phyloP scores from a whole-genome alignment of 2,329 filamentous ascomycete genomes.

The Trichoderma sp. region DNA sequence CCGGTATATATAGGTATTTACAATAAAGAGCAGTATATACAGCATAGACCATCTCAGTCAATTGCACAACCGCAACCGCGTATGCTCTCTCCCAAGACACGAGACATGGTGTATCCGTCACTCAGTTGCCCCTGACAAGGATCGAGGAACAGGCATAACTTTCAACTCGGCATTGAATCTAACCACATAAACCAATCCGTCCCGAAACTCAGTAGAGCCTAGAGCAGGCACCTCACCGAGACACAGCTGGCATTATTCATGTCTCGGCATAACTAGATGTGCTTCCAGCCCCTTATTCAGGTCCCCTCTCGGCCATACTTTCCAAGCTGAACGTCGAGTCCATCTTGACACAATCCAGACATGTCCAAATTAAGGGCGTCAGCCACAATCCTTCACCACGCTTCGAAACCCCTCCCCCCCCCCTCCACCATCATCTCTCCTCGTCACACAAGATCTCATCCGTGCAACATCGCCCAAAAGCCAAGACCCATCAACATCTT shows the following conservation, averaged over 20 bases:
- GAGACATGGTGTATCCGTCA: conserved; percentile 16
- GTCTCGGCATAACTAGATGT: conserved; percentile 1
- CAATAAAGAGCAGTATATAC: not conserved
- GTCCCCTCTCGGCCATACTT: not conserved
- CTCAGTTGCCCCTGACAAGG: conserved; percentile 3
- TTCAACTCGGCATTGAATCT: not conserved
- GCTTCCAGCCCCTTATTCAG: not conserved
- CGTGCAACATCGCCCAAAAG: not conserved
- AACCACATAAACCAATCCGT: not conserved
- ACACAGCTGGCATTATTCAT: not conserved
- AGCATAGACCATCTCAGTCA: not conserved
- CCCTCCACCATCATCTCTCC: too few relatives aligned
- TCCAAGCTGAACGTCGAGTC: not conserved
- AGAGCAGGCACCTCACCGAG: not conserved
- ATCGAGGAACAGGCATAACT: not conserved
- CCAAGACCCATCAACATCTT: not conserved
- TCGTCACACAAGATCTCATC: conserved; percentile 17
- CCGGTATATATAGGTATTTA: not conserved
- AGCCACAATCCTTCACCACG: conserved; percentile 10
- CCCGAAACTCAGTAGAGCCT: not conserved
- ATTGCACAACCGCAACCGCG: not conserved
- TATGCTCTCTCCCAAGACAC: not conserved
- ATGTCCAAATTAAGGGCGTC: conserved; percentile 15
- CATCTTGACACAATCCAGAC: not conserved
- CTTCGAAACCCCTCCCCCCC: not conserved